Conservation (phyloP, 768 basidiomycete species). For the Chalciporus chontae region DNA sequence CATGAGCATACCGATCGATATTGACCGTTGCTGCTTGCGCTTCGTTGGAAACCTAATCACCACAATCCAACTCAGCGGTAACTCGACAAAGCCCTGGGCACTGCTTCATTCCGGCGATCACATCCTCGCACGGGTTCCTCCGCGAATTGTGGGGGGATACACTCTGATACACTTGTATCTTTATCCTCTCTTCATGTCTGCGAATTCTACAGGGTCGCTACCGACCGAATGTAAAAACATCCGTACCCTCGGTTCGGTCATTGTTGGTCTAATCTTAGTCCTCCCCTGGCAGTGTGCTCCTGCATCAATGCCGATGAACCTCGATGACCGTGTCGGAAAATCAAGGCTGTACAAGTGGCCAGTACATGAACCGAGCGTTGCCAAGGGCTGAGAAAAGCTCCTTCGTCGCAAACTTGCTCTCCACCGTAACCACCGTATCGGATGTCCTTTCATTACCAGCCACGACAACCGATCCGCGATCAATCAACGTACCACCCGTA, state of each 20-base stretch:
- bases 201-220: background rate
- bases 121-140: background rate
- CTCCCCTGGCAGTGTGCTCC: no score
- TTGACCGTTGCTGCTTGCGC: background rate
- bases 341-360: background rate
- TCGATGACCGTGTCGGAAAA: background rate
- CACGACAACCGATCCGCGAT: no score
- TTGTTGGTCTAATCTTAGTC: background rate
- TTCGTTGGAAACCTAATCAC: constrained; percentile 13
- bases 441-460: background rate
- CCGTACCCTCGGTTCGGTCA: background rate
- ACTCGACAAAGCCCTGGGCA: background rate
- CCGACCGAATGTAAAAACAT: background rate
- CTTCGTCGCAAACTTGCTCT: no score
- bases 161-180: background rate
- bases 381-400: background rate
- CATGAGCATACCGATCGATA: background rate
- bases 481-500: background rate
- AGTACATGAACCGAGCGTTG: background rate
- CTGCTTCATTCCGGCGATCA: background rate
- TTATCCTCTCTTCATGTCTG: background rate
- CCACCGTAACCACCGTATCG: background rate
- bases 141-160: constrained; percentile 1
- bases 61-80: constrained; percentile 12
- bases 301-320: no score